Evolutionary conservation across 768 basidiomycete genomes (phyloP).

Genomic region (Mycena venus): DNA sequence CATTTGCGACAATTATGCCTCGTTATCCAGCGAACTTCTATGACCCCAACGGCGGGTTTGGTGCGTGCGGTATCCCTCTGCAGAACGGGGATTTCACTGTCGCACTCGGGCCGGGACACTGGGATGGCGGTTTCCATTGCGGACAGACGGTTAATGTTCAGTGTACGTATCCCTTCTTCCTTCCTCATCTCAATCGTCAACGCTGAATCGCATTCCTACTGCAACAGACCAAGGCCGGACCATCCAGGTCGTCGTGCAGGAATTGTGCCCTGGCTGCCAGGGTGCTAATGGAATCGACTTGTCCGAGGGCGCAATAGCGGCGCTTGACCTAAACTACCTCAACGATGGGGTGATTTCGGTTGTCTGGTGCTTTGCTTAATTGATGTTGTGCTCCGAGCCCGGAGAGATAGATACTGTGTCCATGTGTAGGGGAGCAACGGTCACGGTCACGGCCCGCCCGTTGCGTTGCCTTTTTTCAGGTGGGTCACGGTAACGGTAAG

Average conservation of each 20-base stretch:
- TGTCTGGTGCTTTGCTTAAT: slow-evolving; percentile 10
- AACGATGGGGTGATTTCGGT: slow-evolving; percentile 24
- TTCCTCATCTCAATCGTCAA: neutral
- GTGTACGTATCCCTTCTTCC: slow-evolving; percentile 16
- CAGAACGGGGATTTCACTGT: slow-evolving; percentile 18
- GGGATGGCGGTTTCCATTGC: slow-evolving; percentile 22
- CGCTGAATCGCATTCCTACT: neutral
- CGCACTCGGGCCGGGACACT: slow-evolving; percentile 19
- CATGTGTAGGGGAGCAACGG: no score
- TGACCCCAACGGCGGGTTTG: slow-evolving; percentile 17
- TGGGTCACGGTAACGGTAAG: no score
- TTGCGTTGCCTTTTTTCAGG: no score
- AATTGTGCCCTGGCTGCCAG: slow-evolving; percentile 28
- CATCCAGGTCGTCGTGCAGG: slow-evolving; percentile 14
- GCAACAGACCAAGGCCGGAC: slow-evolving; percentile 12
- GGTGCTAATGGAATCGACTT: slow-evolving; percentile 23
- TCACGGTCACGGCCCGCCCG: no score
- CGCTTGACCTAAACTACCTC: slow-evolving; percentile 21
- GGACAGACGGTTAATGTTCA: slow-evolving; percentile 14
- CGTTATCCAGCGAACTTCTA: slow-evolving; percentile 14
- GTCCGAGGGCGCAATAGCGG: slow-evolving; percentile 20
- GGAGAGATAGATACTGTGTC: no score
- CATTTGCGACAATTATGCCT: neutral
- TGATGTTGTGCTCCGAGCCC: neutral
- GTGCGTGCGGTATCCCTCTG: slow-evolving; percentile 15